Conservation (phyloP, 345 rosid species). For the Melastoma malabathricum region DNA sequence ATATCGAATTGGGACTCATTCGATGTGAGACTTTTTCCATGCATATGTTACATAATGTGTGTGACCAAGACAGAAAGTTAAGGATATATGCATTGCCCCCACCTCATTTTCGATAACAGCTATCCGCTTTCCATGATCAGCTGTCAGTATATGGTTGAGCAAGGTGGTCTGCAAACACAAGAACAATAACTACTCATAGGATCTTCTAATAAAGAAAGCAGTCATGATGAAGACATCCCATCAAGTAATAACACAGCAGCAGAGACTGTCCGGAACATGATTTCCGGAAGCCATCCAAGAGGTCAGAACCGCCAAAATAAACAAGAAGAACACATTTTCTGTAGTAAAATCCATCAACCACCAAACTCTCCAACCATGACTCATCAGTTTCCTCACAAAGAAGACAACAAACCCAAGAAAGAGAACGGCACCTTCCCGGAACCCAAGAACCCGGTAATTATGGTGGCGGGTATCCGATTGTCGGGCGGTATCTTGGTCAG, state of each 20-base stretch:
- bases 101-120: constrained; percentile 99
- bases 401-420: background rate
- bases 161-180: constrained; percentile 59
- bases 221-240: background rate
- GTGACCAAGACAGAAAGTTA: background rate
- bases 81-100: background rate
- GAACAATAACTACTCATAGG: background rate
- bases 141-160: constrained; percentile 85
- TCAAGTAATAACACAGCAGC: no score
- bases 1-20: no score
- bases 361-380: no score
- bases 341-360: no score
- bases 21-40: no score
- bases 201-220: background rate
- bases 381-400: background rate
- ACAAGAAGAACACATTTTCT: no score
- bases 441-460: constrained; percentile 87
- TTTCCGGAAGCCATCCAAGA: no score
- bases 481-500: constrained; percentile 65
- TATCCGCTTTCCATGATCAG: constrained; percentile 88
- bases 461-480: constrained; percentile 83
- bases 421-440: constrained; percentile 60
- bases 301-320: no score
- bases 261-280: no score
- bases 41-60: background rate